Evolutionary conservation across 345 rosid species (phyloP).

Genomic region (Gossypium longicalyx): DNA sequence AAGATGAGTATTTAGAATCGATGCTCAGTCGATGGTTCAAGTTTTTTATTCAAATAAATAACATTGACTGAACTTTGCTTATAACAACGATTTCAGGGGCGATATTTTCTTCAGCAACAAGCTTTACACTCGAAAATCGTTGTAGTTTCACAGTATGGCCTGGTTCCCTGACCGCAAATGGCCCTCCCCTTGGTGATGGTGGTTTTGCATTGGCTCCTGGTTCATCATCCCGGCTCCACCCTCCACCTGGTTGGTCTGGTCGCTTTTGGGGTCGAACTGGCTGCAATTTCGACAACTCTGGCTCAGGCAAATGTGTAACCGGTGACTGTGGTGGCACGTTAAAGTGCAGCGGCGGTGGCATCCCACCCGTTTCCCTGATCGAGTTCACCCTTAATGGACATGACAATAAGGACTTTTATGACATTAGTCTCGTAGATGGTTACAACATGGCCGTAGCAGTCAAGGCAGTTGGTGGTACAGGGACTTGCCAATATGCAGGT

Average conservation of each 20-base stretch:
- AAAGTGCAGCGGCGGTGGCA: constrained; percentile 71
- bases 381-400: constrained; percentile 64
- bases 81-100: constrained; percentile 18
- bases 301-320: constrained; percentile 60
- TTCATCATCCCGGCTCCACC: constrained; percentile 44
- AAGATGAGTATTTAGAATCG: not conserved
- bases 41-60: not conserved
- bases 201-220: constrained; percentile 57
- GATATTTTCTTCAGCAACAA: constrained; percentile 38
- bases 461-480: constrained; percentile 55
- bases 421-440: constrained; percentile 92
- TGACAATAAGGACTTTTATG: constrained; percentile 70
- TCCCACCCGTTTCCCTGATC: constrained; percentile 59
- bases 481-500: constrained; percentile 75
- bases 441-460: constrained; percentile 81
- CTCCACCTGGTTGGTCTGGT: constrained; percentile 83
- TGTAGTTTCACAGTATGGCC: constrained; percentile 84
- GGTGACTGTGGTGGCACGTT: constrained; percentile 77
- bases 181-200: constrained; percentile 63
- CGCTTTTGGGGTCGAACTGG: constrained; percentile 87
- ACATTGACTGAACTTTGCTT: not conserved
- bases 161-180: constrained; percentile 67
- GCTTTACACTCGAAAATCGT: constrained; percentile 64
- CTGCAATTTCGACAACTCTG: constrained; percentile 66
- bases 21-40: not conserved